These are phyloP conservation scores for Fusarium neocosmosporiellum DNA, from an alignment of 2,329 filamentous ascomycete species.

Conservation along the genomic window DNA sequence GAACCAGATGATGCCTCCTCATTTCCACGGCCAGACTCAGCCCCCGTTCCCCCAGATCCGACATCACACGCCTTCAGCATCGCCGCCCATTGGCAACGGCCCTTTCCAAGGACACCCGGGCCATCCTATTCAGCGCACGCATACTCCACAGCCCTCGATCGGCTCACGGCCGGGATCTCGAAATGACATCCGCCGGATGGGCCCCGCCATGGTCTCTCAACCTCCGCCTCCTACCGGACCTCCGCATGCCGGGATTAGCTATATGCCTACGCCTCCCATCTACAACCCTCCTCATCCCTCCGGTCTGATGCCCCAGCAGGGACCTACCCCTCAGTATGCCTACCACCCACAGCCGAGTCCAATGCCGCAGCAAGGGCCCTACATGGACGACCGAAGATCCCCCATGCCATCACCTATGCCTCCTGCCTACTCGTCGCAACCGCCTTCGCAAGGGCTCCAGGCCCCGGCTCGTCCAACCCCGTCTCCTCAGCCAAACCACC, in stretches of 20 bases:
- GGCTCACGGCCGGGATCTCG: conserved; percentile 78
- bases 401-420: conserved; percentile 76
- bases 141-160: conserved; percentile 82
- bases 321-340: conserved; percentile 32
- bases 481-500: conserved; percentile 68
- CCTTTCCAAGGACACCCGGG: conserved; percentile 65
- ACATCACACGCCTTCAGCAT: conserved; percentile 85
- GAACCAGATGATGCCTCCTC: conserved; percentile 74
- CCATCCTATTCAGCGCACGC: conserved; percentile 68
- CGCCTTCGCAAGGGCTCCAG: conserved; percentile 60
- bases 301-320: conserved; percentile 38
- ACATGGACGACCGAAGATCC: conserved; percentile 71
- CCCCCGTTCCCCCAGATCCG: conserved; percentile 82
- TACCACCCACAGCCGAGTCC: conserved; percentile 35
- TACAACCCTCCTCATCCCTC: conserved; percentile 71
- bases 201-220: conserved; percentile 77
- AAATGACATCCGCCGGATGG: conserved; percentile 80
- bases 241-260: conserved; percentile 74
- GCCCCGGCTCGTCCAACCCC: conserved; percentile 63
- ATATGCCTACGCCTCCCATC: conserved; percentile 86
- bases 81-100: conserved; percentile 86
- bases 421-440: conserved; percentile 71
- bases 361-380: conserved; percentile 72
- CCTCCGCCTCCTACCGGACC: conserved; percentile 66
- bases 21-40: conserved; percentile 70